These are phyloP conservation scores for Lotus japonicus DNA, from an alignment of 306 rosid genomes.

Conservation along the genomic window DNA sequence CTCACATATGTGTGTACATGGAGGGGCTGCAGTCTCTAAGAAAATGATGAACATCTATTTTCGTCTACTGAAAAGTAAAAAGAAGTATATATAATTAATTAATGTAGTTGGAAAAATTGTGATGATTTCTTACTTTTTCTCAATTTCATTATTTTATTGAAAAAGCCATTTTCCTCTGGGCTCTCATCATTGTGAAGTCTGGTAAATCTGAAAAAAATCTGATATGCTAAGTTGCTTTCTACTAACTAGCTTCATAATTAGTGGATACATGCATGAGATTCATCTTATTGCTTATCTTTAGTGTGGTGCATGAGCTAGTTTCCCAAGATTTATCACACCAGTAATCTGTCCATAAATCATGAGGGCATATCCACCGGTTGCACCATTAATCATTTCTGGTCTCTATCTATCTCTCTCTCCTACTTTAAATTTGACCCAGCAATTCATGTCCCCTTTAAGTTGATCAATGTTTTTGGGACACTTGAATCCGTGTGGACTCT, in stretches of 20 bases:
- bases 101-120: constrained; percentile 48
- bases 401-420: constrained; percentile 6
- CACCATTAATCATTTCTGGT: not conserved
- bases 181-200: constrained; percentile 62
- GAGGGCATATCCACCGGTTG: not conserved
- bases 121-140: constrained; percentile 32
- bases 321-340: constrained; percentile 15
- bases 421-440: constrained; percentile 30
- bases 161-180: constrained; percentile 34
- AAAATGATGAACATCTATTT: constrained; percentile 62
- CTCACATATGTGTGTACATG: not conserved
- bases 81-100: constrained; percentile 22
- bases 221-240: constrained; percentile 46
- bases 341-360: constrained; percentile 15
- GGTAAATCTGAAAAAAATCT: constrained; percentile 42
- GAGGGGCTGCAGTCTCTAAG: constrained; percentile 57
- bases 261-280: constrained; percentile 14
- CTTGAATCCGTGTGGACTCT: constrained; percentile 14
- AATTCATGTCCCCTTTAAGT: constrained; percentile 15
- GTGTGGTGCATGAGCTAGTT: constrained; percentile 40
- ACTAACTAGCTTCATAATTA: constrained; percentile 20
- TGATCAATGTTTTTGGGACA: constrained; percentile 27
- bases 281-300: constrained; percentile 9
- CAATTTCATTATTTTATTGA: constrained; percentile 11
- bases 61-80: constrained; percentile 40